Base-by-base conservation (phyloP, 2,329 filamentous ascomycete species). In the Ascosphaera pollenicola region DNA sequence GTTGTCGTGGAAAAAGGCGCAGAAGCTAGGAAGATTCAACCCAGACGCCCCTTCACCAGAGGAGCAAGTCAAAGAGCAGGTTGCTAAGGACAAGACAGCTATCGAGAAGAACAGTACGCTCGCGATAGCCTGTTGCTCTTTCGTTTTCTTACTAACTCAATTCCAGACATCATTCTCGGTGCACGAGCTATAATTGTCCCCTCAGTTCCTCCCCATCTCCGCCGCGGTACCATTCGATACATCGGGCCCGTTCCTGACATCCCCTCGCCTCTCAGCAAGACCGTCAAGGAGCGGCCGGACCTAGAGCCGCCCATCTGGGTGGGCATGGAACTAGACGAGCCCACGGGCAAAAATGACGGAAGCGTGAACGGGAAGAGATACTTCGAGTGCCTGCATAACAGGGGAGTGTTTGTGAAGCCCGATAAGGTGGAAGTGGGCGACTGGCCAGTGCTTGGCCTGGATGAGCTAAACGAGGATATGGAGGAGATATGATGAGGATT, bases 21-120 rank as follows among this genome's bases (percentile, higher is more conserved):
- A 93, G 57, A 85, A 91, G 55, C 71, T 95, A n/a, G 89, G 89
- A 38, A 81, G 89, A 28, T 98, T 98, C 59, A 83, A 95, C 54
- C 89, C 89, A 10, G 68, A 77, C 48, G 82, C 84, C 6, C 74
- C 79, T 15, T 72, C 66, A 43, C 70, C 78, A 17, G 76, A 84
- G 54, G 67, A 81, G 53, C 70, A 80, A 45, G 80, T 80, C 54
- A 63, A 79, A 41, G 67, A 70, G 13, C 75, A 75, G 31, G 68
- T 76, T 34, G 66, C 75, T 46, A 69, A 70, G 41, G 60, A 63
- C 42, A 43, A 43, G 5, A 40, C 41, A 8, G 82, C 91, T 51
- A 65, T 93, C 46, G 62, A 68, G 45, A 67, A 69, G 40, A 72
- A 76, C 55, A 75, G 77, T 59, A 77, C 55, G 17, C 17, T 16